Percentiles rank a stretch among this genome's conserved stretches.
These are phyloP conservation scores for Hypoxylon sp. DNA, from an alignment of 2,329 filamentous ascomycete species.

Conservation along the genomic window DNA sequence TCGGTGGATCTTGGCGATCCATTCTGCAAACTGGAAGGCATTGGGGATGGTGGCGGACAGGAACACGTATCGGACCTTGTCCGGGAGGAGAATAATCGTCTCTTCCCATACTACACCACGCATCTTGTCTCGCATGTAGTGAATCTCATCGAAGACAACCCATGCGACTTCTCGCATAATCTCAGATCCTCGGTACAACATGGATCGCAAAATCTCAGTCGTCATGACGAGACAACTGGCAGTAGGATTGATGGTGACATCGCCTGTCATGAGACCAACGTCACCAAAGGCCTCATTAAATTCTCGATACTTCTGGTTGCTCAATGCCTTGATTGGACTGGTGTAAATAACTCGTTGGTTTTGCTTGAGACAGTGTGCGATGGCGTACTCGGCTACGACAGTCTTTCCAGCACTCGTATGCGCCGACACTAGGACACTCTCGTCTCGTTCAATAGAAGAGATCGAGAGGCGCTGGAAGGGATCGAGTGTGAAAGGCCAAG, in stretches of 20 bases:
- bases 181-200: constrained; percentile 97
- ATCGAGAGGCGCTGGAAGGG: constrained; percentile 97
- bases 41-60: constrained; percentile 98
- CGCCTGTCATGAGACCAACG: constrained; percentile 97
- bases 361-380: constrained; percentile 95
- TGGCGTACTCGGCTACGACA: constrained; percentile 97
- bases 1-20: constrained; percentile 97
- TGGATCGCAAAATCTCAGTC: constrained; percentile 97
- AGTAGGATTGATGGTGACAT: constrained; percentile 99
- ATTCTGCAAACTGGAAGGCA: constrained; percentile 98
- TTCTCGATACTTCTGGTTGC: constrained; percentile 98
- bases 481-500: constrained; percentile 91
- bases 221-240: constrained; percentile 99
- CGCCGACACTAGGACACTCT: constrained; percentile 96
- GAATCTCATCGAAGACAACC: constrained; percentile 99
- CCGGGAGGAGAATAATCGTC: constrained; percentile 95
- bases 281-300: constrained; percentile 97
- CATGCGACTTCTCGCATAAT: constrained; percentile 99
- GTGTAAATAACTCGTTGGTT: constrained; percentile 99
- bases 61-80: constrained; percentile 99
- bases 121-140: constrained; percentile 95
- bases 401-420: constrained; percentile 99
- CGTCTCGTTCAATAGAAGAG: constrained; percentile 92
- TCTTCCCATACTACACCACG: constrained; percentile 99
- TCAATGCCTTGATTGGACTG: constrained; percentile 97